Evolutionary conservation across 345 rosid genomes (phyloP).

Genomic region (Jatropha curcas): DNA sequence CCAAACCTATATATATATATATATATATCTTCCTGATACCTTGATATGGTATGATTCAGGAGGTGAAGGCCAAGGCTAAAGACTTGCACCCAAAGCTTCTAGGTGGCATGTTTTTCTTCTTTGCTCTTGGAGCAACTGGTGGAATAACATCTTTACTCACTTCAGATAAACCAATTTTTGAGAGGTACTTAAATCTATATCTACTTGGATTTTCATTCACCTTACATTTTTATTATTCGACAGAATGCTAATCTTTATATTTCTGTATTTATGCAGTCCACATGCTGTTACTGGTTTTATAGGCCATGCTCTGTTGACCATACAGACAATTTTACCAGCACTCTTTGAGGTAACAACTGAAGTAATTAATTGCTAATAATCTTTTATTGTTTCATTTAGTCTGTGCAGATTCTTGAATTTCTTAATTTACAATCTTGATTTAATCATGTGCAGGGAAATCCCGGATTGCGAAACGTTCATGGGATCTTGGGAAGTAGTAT

Average conservation of each 20-base stretch:
- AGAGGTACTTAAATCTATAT: slow-evolving; percentile 45
- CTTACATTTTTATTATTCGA: neutral
- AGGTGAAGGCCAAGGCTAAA: slow-evolving; percentile 87
- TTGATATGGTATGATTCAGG: slow-evolving; percentile 35
- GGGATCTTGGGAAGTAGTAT: slow-evolving; percentile 92
- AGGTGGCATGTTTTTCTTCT: slow-evolving; percentile 94
- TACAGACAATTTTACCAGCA: slow-evolving; percentile 71
- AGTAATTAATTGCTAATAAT: neutral
- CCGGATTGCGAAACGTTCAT: slow-evolving; percentile 76
- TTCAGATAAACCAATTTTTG: slow-evolving; percentile 75
- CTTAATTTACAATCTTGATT: neutral
- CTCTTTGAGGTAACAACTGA: slow-evolving; percentile 67
- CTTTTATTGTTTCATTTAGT: neutral
- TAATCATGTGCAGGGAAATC: slow-evolving; percentile 60
- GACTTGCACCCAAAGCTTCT: slow-evolving; percentile 93
- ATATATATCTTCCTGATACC: no score
- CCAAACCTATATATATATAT: no score
- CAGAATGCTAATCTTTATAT: neutral
- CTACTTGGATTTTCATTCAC: neutral
- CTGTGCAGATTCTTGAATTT: no score
- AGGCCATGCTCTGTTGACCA: slow-evolving; percentile 73
- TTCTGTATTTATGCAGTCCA: slow-evolving; percentile 54
- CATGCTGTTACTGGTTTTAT: slow-evolving; percentile 81
- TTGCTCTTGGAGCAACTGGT: slow-evolving; percentile 91
- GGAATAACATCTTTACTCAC: slow-evolving; percentile 85